A percentile compares a stretch with the other conserved stretches of the same genome.
phyloP scores from a whole-genome alignment of 2,329 filamentous ascomycete genomes.

The Scytalidium lignicola region DNA sequence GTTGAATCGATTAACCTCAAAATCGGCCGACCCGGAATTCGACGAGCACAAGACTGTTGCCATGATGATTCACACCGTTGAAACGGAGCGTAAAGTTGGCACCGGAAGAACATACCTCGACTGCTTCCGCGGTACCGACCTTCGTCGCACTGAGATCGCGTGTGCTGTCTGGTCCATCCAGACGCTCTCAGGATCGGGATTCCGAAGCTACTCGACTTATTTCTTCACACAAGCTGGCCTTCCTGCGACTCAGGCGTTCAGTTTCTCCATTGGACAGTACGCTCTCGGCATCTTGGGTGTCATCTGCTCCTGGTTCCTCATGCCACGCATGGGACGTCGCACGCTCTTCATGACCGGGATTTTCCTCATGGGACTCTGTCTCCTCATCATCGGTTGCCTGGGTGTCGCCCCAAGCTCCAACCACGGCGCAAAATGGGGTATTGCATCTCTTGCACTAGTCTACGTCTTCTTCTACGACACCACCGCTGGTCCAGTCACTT shows the following conservation, averaged over 20 bases:
- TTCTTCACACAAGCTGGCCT: constrained; percentile 58
- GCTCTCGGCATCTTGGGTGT: constrained; percentile 45
- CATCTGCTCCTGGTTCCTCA: constrained; percentile 45
- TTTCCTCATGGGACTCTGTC: constrained; percentile 66
- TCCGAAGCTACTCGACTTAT: constrained; percentile 52
- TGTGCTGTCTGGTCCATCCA: constrained; percentile 56
- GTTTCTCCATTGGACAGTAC: constrained; percentile 54
- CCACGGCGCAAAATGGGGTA: constrained; percentile 37
- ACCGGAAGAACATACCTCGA: constrained; percentile 39
- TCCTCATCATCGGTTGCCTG: constrained; percentile 77
- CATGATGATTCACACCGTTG: constrained; percentile 46
- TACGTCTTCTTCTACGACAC: constrained; percentile 81
- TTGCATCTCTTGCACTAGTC: constrained; percentile 62
- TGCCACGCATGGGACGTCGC: constrained; percentile 67
- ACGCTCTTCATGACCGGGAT: constrained; percentile 73
- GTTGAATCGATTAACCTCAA: constrained; percentile 49
- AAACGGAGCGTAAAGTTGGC: not conserved
- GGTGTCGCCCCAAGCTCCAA: constrained; percentile 27
- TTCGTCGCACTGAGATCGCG: constrained; percentile 44
- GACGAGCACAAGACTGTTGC: constrained; percentile 36
- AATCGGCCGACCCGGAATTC: constrained; percentile 59
- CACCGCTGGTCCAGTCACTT: constrained; percentile 81
- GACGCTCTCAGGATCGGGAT: constrained; percentile 55
- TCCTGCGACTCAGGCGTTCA: constrained; percentile 45
- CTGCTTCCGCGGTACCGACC: constrained; percentile 40